Evolutionary conservation across 1,284 basidiomycete genomes (phyloP), one percentile per base, ranked within the genome.

Genomic region (Singerocomus rubriflavus): DNA sequence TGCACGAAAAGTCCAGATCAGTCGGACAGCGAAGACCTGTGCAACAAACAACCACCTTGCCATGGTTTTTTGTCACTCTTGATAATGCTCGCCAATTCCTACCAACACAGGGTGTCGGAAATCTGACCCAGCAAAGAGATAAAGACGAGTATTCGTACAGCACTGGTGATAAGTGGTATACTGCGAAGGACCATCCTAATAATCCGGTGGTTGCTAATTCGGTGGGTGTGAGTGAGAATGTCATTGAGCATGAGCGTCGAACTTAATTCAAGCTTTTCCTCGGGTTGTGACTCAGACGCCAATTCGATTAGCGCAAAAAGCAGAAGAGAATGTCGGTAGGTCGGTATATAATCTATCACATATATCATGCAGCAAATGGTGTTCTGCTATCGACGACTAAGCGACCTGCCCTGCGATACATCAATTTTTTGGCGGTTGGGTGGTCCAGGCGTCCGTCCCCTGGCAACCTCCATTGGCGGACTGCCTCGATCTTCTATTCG

Each of bases 1-100:
- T 66, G 39, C 31, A 30, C 4, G 25, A 17, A 34, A 47, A 9
- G 9, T 14, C 5, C 37, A 12, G 33, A 33, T 54, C 30, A 44
- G 44, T 21, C 25, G 16, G 11, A 44, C 21, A 7, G 12, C 16
- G 44, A 40, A 33, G 27, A 16, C 17, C 12, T 25, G 21, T 9
- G 37, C 21, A 21, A 21, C 21, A 25, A 27, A 8, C 13, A 36
- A 14, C 11, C 29, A 64, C 64, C 64, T 63, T 81, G 79, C 61
- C 72, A 68, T 11, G 79, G 69, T 38, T 74, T 70, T 58, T 83
- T 82, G 53, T 76, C 77, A 57, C 73, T 75, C 67, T 83, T 88
- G 57, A 91, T 82, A 52, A 88, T 67, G 17, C 69, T 66, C 30
- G 81, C 81, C 35, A 91, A 79, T 64, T 88, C 82, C 86, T 91